These are phyloP conservation scores for Coffea eugenioides DNA, from an alignment of 257 asterid species.

Conservation along the genomic window DNA sequence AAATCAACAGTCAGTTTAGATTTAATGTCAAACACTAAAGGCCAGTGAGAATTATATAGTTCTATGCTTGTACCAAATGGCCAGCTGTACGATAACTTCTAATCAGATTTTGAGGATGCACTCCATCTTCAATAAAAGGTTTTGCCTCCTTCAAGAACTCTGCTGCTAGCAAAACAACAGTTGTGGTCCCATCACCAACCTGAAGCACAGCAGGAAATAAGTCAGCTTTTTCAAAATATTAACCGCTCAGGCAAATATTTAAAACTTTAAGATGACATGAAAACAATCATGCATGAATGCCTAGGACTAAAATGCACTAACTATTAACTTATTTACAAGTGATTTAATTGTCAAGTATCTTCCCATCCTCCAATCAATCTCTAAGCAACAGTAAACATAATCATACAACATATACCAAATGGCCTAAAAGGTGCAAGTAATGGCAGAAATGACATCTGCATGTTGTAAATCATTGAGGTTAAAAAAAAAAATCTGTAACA, in stretches of 20 bases:
- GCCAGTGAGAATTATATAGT: background rate
- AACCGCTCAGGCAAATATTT: background rate
- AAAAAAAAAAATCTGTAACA: no score
- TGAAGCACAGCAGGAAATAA: slow-evolving; percentile 30
- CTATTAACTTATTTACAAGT: background rate
- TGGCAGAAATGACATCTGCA: background rate
- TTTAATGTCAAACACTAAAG: slow-evolving; percentile 10
- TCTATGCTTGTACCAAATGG: slow-evolving; percentile 47
- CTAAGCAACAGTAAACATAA: background rate
- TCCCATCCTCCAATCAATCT: background rate
- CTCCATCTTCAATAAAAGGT: slow-evolving; percentile 98
- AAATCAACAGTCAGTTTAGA: slow-evolving; percentile 4
- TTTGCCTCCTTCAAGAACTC: slow-evolving; percentile 97
- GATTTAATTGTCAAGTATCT: background rate
- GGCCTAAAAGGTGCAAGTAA: background rate
- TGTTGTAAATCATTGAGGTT: background rate
- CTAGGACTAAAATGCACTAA: background rate
- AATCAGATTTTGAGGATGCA: slow-evolving; percentile 92
- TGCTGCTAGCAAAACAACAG: slow-evolving; percentile 96
- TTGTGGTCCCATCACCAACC: slow-evolving; percentile 99
- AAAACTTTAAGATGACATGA: background rate
- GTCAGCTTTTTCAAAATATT: background rate
- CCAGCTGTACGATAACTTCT: slow-evolving; percentile 86
- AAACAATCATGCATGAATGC: background rate
- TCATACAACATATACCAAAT: background rate